Conservation (phyloP, 345 rosid species). For the Brassica carinata region DNA sequence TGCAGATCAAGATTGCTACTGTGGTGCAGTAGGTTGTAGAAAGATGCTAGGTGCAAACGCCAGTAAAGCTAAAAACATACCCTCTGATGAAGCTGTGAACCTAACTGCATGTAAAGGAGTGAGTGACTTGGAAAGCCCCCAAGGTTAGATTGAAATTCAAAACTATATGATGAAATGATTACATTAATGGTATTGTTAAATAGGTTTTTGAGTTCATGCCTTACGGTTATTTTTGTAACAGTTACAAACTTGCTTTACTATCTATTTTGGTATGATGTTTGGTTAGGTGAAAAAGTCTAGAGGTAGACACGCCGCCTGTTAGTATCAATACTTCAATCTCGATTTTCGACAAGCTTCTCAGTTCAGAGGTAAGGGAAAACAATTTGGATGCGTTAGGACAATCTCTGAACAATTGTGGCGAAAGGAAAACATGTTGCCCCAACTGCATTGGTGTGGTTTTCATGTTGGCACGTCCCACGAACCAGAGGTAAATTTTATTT, state of each 20-base stretch:
- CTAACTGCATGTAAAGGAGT: conserved; percentile 66
- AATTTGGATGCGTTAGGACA: conserved; percentile 49
- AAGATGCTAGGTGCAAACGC: conserved; percentile 78
- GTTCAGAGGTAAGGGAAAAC: conserved; percentile 4
- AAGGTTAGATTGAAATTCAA: conserved; percentile 51
- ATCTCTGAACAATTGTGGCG: conserved; percentile 40
- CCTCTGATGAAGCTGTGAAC: conserved; percentile 55
- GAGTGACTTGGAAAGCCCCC: conserved; percentile 58
- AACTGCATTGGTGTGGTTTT: conserved; percentile 78
- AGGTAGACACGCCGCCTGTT: conserved; percentile 49
- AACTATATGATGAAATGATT: conserved; percentile 51
- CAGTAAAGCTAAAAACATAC: conserved; percentile 54
- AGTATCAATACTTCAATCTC: conserved; percentile 24
- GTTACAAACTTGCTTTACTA: not conserved
- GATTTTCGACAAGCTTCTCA: conserved; percentile 23
- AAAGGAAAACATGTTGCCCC: conserved; percentile 27
- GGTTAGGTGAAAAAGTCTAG: conserved; percentile 57
- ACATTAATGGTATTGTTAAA: conserved; percentile 19
- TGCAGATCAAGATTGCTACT: conserved; percentile 93
- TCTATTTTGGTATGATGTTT: conserved; percentile 1
- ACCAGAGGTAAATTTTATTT: conserved; percentile 48
- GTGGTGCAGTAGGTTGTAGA: conserved; percentile 78
- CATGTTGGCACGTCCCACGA: conserved; percentile 48
- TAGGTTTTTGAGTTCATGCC: not conserved
- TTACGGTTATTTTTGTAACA: not conserved